Percentiles rank a stretch among this genome's conserved stretches.
Conservation (phyloP, 1,284 basidiomycete species). For the Fomitopsis palustris region DNA sequence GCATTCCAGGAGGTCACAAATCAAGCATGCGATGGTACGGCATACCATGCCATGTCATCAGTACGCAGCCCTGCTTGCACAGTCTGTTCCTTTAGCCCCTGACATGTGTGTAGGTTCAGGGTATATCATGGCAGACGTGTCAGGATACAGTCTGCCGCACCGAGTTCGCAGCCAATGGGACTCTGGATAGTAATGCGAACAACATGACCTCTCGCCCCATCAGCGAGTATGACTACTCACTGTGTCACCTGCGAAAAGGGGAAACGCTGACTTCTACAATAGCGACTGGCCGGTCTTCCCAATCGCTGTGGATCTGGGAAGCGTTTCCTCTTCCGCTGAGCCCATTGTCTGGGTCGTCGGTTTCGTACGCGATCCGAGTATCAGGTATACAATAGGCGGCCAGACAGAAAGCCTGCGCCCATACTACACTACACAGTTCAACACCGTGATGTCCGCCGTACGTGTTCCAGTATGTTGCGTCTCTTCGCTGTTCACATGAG, state of each 20-base stretch:
- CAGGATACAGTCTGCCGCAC: background rate
- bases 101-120: background rate
- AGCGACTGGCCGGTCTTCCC: conserved; percentile 17
- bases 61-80: background rate
- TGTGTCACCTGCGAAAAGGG: background rate
- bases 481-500: too few species aligned
- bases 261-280: background rate
- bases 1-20: background rate
- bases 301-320: conserved; percentile 19
- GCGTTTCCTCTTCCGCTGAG: conserved; percentile 9
- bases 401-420: conserved; percentile 19
- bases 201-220: background rate
- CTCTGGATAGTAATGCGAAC: background rate
- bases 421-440: conserved; percentile 21
- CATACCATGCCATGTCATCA: background rate
- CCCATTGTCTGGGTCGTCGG: conserved; percentile 23
- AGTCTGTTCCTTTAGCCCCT: too few species aligned
- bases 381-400: conserved; percentile 15
- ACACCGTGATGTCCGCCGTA: conserved; percentile 13
- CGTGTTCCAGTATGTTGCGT: conserved; percentile 9
- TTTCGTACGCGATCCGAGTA: conserved; percentile 19
- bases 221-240: background rate
- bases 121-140: background rate
- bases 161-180: background rate
- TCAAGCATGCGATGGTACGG: background rate